Evolutionary conservation across 129 eudicot species (phyloP), one percentile per base, ranked within the genome.

Genomic region (Smallanthus sonchifolius): DNA sequence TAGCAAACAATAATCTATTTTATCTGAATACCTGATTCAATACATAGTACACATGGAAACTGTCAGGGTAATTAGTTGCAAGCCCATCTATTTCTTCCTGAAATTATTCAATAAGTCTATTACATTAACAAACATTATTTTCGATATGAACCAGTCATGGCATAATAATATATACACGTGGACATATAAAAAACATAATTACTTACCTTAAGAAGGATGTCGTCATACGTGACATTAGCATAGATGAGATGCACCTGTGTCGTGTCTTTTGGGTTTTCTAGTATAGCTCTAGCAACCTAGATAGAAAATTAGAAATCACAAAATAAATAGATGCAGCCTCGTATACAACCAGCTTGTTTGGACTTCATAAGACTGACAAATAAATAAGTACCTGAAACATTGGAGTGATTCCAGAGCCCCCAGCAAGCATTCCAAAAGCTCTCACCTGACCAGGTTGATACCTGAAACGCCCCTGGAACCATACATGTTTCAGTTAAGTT

Each of bases 391-490:
- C 98, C 98, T 92, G 98, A 80, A 90, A 93, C 96, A 93, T 90
- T 62, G 98, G 98, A 34, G 98, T 93, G 75, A 93, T 93, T 66
- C 98, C 98, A 38, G 98, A 87, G 1, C 98, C 98, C n/a, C 98
- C 98, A 77, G 98, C 96, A 84, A 93, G 82, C 98, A 93, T 93
- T 70, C 98, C 98, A 24, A 93, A 93, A 35, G 95, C 97, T 80
- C 89, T 86, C 51, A 90, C 98, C 81, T 93, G 87, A 15, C 87
- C 86, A 52, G 92, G 92, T 78, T 86, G 92, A 83, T 93, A 93
- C 92, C 61, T 93, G 70, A 93, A 91, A 43, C 89, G 86, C 4
- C 95, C 95, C 95, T 89, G 48, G 20, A 76, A 61, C 35, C 14
- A 60, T 14, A 74, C 24, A 34, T 20, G 10, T 7, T 6, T 19